Evolutionary conservation across 139 green algal genomes (phyloP), one percentile per base, ranked within the genome.

Genomic region (Cymbomonas tetramitiformis): DNA sequence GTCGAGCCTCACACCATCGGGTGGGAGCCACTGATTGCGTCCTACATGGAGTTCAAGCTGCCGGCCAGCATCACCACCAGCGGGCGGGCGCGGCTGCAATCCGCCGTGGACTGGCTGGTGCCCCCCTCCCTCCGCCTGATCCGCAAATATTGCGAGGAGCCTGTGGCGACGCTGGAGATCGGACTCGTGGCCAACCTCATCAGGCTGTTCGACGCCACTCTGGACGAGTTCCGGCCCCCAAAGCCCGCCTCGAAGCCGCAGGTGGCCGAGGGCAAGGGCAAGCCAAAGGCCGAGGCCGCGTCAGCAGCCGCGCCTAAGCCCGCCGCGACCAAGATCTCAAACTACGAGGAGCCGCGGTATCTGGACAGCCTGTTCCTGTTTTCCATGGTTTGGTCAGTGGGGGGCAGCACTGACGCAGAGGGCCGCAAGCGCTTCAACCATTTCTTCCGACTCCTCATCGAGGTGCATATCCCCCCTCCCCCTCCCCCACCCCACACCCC

Each of bases 301-400:
- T n/a, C n/a, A n/a, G n/a, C n/a, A n/a, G n/a, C n/a, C n/a, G n/a
- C n/a, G n/a, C n/a, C n/a, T n/a, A n/a, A n/a, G n/a, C n/a, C n/a
- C n/a, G n/a, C n/a, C n/a, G n/a, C n/a, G n/a, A n/a, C n/a, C n/a
- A n/a, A n/a, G n/a, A n/a, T n/a, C n/a, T n/a, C n/a, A n/a, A n/a
- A n/a, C n/a, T n/a, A n/a, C n/a, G n/a, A n/a, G n/a, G n/a, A n/a
- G n/a, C n/a, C n/a, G n/a, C n/a, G n/a, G 9, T 19, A n/a, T n/a
- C n/a, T n/a, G n/a, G n/a, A n/a, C n/a, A n/a, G n/a, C 66, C 26
- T 70, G 21, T 79, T 70, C 47, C 38, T 86, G 38, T 75, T 82
- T 47, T 49, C 70, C 15, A 61, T 82, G 10, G 43, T 67, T 0
- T 84, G 72, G 73, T 72, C 56, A 0, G 47, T 71, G 1, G 78